These are phyloP conservation scores for Vigna trinervia DNA, from an alignment of 306 rosid species.

Conservation along the genomic window DNA sequence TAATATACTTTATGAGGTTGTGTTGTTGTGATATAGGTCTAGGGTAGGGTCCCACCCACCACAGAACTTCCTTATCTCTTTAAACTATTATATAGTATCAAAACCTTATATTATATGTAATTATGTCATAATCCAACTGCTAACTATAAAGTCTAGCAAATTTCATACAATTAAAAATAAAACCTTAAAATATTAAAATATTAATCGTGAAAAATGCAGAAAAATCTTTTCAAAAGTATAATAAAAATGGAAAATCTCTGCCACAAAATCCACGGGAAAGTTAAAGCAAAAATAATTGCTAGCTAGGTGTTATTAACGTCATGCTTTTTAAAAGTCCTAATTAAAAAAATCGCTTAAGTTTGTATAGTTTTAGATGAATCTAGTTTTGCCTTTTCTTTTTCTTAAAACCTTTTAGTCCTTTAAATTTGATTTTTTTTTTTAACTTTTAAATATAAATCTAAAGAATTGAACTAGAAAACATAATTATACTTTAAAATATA, in stretches of 20 bases:
- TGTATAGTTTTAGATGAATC: too few species aligned
- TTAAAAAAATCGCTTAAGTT: too few species aligned
- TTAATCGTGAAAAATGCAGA: not conserved
- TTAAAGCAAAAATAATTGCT: not conserved
- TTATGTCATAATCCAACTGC: too few species aligned
- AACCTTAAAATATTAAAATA: not conserved
- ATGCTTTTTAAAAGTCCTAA: not conserved
- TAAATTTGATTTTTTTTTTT: too few species aligned
- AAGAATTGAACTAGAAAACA: too few species aligned
- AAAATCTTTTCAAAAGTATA: not conserved
- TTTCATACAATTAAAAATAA: not conserved
- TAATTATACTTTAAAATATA: too few species aligned
- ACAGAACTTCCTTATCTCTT: not conserved
- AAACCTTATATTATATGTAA: not conserved
- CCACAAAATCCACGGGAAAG: slow-evolving; percentile 10
- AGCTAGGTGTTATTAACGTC: slow-evolving; percentile 15
- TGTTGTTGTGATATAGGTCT: not conserved
- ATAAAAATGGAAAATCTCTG: slow-evolving; percentile 2
- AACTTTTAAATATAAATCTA: too few species aligned
- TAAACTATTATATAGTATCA: not conserved
- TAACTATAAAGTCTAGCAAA: not conserved
- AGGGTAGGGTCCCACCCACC: not conserved
- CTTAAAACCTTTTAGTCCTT: too few species aligned
- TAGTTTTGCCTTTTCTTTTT: too few species aligned
- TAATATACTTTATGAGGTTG: not conserved